Percentiles rank a stretch among this genome's conserved stretches.
Conservation (phyloP, 2,329 filamentous ascomycete species). For the Waltergamsia citrina region DNA sequence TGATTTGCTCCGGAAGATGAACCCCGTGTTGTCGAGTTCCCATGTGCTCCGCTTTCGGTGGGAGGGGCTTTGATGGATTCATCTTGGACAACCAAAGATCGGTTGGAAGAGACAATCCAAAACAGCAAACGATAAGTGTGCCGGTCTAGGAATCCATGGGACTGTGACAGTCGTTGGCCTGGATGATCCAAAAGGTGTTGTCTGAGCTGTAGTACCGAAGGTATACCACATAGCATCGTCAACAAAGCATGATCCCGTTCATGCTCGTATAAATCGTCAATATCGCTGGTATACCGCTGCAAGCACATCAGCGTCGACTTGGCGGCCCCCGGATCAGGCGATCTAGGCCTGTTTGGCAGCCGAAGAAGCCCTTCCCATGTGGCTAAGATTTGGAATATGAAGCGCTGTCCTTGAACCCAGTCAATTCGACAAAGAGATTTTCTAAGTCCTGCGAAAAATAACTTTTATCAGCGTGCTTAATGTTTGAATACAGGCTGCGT, state of each 20-base stretch:
- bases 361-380: no score
- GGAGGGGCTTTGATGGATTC: constrained; percentile 24
- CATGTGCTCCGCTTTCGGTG: constrained; percentile 3
- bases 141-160: constrained; percentile 47
- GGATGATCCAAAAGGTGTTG: constrained; percentile 30
- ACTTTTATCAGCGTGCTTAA: no score
- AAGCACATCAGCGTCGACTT: not conserved
- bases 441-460: no score
- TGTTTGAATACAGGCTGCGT: no score
- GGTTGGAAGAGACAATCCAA: constrained; percentile 87
- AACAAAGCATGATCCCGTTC: constrained; percentile 18
- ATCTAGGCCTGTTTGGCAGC: no score
- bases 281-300: not conserved
- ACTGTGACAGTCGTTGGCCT: constrained; percentile 25
- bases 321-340: no score
- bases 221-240: constrained; percentile 47
- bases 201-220: constrained; percentile 50
- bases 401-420: no score
- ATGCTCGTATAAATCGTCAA: constrained; percentile 12
- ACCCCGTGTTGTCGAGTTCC: constrained; percentile 30
- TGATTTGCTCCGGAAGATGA: no score
- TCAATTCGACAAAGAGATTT: no score
- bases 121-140: constrained; percentile 60
- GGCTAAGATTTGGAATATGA: no score
- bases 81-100: constrained; percentile 76